Evolutionary conservation across 306 rosid species (phyloP).

Genomic region (Pachyrhizus erosus): DNA sequence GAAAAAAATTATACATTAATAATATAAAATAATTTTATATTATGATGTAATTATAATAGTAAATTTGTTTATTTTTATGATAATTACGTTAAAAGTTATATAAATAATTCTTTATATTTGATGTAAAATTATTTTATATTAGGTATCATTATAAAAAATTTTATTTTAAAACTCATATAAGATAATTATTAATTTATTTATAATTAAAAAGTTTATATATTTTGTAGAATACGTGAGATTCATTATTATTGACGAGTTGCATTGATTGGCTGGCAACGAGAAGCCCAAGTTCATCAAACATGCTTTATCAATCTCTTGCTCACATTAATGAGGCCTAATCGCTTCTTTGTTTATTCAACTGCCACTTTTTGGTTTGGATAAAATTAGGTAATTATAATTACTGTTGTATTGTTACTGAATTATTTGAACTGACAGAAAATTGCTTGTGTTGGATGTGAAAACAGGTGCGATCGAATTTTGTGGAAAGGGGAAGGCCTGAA

Average conservation of each 20-base stretch:
- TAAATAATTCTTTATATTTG: too few species aligned
- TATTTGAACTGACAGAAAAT: not conserved
- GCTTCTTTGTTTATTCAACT: not conserved
- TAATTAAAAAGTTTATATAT: not conserved
- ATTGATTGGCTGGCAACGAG: not conserved
- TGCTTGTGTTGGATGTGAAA: not conserved
- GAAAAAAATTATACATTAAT: too few species aligned
- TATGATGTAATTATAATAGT: too few species aligned
- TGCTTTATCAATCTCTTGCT: too few species aligned
- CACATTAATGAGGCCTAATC: not conserved
- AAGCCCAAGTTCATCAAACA: not conserved
- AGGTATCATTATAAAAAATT: too few species aligned
- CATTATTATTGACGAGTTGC: not conserved
- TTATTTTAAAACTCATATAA: too few species aligned
- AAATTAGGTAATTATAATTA: not conserved
- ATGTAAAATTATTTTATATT: too few species aligned
- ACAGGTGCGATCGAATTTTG: slow-evolving; percentile 92
- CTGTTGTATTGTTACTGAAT: not conserved
- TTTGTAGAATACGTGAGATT: not conserved
- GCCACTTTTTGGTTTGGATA: not conserved
- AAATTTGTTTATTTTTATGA: too few species aligned
- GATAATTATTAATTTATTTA: too few species aligned
- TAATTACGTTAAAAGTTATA: too few species aligned
- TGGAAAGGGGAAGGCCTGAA: slow-evolving; percentile 91
- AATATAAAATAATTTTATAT: too few species aligned